Conservation (phyloP, 2,329 filamentous ascomycete genomes). For the Aspergillus pseudoterreus region DNA sequence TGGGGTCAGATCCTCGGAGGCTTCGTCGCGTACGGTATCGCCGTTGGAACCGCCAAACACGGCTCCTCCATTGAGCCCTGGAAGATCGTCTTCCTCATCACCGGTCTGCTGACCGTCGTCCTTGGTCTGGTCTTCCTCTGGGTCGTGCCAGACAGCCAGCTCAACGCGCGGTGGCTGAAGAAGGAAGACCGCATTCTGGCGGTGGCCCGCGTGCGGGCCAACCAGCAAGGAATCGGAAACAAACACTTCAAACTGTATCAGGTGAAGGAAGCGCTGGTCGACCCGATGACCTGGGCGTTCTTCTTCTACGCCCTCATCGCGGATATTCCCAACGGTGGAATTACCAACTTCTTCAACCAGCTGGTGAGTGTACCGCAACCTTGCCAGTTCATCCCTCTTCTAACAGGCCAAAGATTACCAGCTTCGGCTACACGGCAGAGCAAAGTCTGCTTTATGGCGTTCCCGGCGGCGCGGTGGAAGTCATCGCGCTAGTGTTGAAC, state of each 20-base stretch:
- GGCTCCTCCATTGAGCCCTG: slow-evolving; percentile 59
- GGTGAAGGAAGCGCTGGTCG: slow-evolving; percentile 55
- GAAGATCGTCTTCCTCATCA: slow-evolving; percentile 60
- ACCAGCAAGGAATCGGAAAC: slow-evolving; percentile 71
- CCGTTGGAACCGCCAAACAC: slow-evolving; percentile 51
- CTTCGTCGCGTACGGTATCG: slow-evolving; percentile 61
- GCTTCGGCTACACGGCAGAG: slow-evolving; percentile 62
- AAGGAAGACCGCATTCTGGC: slow-evolving; percentile 65
- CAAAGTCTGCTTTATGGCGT: slow-evolving; percentile 63
- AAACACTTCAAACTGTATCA: slow-evolving; percentile 68
- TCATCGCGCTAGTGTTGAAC: slow-evolving; percentile 54
- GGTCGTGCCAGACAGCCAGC: slow-evolving; percentile 56
- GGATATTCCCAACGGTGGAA: slow-evolving; percentile 58
- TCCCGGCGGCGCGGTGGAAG: slow-evolving; percentile 63
- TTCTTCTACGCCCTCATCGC: slow-evolving; percentile 55
- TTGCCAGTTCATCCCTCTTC: neutral
- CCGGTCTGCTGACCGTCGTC: slow-evolving; percentile 50
- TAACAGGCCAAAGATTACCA: slow-evolving; percentile 41
- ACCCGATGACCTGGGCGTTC: slow-evolving; percentile 60
- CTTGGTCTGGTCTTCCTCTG: slow-evolving; percentile 50
- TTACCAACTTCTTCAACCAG: slow-evolving; percentile 60
- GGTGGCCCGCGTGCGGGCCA: slow-evolving; percentile 67
- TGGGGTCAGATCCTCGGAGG: slow-evolving; percentile 63
- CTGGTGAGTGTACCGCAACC: slow-evolving; percentile 32
- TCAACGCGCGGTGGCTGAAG: slow-evolving; percentile 60